These are phyloP conservation scores for Exserohilum turcica DNA, from an alignment of 2,329 filamentous ascomycete genomes.

Conservation along the genomic window DNA sequence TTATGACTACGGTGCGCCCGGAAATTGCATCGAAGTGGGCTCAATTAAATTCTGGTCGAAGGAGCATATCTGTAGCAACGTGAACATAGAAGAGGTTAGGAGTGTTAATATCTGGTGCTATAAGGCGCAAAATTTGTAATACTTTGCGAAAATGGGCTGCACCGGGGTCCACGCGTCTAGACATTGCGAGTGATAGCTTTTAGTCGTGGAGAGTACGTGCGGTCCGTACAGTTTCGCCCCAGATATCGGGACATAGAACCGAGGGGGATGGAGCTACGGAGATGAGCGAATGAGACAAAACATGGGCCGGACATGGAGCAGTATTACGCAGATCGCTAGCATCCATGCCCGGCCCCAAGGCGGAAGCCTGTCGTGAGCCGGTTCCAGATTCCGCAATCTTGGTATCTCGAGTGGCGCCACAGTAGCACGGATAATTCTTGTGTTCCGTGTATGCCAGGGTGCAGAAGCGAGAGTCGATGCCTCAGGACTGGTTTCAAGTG, in stretches of 20 bases:
- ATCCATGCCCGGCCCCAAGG: conserved; percentile 19
- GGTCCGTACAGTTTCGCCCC: conserved; percentile 16
- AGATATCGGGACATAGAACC: conserved; percentile 21
- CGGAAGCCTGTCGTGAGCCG: conserved; percentile 20
- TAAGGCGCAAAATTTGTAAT: conserved; percentile 18
- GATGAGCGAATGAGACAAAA: conserved; percentile 16
- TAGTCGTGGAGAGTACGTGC: conserved; percentile 9
- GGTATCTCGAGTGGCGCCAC: conserved; percentile 20
- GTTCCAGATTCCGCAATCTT: conserved; percentile 21
- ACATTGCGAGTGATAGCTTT: conserved; percentile 23
- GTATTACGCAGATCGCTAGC: conserved; percentile 17
- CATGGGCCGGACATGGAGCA: conserved; percentile 2
- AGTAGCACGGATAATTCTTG: conserved; percentile 13
- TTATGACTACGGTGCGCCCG: conserved; percentile 16
- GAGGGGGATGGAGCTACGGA: conserved; percentile 10
- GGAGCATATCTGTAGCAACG: conserved; percentile 11
- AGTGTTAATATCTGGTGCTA: conserved; percentile 16
- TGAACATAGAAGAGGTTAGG: conserved; percentile 15
- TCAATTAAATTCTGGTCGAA: conserved; percentile 23
- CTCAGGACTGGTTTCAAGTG: conserved; percentile 8
- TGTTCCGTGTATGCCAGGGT: conserved; percentile 5
- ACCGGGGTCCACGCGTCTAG: conserved; percentile 12
- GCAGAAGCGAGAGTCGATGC: not conserved
- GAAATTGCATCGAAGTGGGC: conserved; percentile 28
- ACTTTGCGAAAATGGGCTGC: conserved; percentile 19